Evolutionary conservation across 257 asterid species (phyloP).

Genomic region (Nicotiana otophora): DNA sequence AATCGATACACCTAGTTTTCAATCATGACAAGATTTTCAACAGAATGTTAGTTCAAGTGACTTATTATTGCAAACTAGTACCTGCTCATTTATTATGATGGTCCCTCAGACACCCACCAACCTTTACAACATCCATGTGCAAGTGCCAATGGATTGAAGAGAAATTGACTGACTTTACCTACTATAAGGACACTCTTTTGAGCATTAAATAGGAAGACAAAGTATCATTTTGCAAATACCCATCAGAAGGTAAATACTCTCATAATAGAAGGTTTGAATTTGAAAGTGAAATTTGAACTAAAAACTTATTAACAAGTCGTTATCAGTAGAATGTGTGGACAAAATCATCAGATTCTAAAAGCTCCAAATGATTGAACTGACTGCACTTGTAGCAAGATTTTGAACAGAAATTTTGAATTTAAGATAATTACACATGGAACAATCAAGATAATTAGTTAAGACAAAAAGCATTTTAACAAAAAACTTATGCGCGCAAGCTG

Average conservation of each 20-base stretch:
- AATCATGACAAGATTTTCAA: neutral
- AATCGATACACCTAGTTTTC: neutral
- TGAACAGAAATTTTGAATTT: neutral
- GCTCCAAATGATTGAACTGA: neutral
- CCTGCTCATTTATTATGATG: neutral
- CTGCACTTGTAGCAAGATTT: neutral
- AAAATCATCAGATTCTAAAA: neutral
- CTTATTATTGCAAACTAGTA: neutral
- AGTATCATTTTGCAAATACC: neutral
- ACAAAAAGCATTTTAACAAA: neutral
- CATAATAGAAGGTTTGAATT: neutral
- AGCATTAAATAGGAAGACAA: neutral
- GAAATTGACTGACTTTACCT: neutral
- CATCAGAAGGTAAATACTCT: neutral
- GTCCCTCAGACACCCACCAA: neutral
- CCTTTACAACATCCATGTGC: neutral
- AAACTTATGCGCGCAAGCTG: neutral
- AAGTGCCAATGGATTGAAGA: neutral
- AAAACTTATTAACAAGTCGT: neutral
- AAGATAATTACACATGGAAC: neutral
- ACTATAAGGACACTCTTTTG: neutral
- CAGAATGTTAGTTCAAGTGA: neutral
- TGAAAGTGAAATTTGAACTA: conserved; percentile 3
- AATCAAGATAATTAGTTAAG: neutral
- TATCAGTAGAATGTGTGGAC: neutral